phyloP scores from a whole-genome alignment of 1,284 basidiomycete species.

The Retiboletus flavoniger region DNA sequence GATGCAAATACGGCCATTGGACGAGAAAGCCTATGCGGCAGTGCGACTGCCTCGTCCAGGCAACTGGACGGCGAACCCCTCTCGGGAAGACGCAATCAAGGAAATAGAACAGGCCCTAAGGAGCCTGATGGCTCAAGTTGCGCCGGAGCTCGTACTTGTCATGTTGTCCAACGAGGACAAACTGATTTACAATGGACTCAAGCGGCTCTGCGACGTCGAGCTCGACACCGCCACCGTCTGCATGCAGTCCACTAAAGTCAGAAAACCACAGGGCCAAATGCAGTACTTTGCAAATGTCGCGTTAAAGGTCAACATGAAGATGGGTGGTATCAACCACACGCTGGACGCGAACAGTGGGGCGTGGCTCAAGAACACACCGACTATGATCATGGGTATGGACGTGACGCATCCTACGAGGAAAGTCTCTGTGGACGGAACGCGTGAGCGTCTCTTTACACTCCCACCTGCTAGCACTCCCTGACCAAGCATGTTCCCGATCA shows the following conservation, averaged over 20 bases:
- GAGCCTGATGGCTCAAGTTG: slow-evolving; percentile 28
- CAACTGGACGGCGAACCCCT: not conserved
- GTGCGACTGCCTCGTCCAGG: slow-evolving; percentile 7
- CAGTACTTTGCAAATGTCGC: slow-evolving; percentile 34
- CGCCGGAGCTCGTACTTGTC: slow-evolving; percentile 44
- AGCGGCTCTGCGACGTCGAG: slow-evolving; percentile 64
- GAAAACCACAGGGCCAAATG: slow-evolving; percentile 43
- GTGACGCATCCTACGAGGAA: slow-evolving; percentile 69
- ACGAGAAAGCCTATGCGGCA: slow-evolving; percentile 1
- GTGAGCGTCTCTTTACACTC: slow-evolving; percentile 8
- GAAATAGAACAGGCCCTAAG: slow-evolving; percentile 25
- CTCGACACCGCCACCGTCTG: slow-evolving; percentile 70
- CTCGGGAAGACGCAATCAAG: slow-evolving; percentile 10
- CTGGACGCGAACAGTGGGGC: slow-evolving; percentile 51
- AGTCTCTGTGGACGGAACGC: slow-evolving; percentile 54
- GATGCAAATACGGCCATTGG: slow-evolving; percentile 39
- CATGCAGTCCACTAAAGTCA: slow-evolving; percentile 61
- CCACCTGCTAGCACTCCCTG: not conserved
- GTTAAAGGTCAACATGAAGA: slow-evolving; percentile 71
- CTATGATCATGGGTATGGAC: slow-evolving; percentile 82
- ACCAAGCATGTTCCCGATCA: slow-evolving; percentile 2
- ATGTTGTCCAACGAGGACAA: slow-evolving; percentile 67
- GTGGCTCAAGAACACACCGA: slow-evolving; percentile 56
- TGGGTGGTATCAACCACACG: slow-evolving; percentile 72
- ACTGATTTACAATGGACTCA: slow-evolving; percentile 67